Evolutionary conservation across 1,284 basidiomycete genomes (phyloP), one percentile per base, ranked within the genome.

Genomic region (Marasmius oreades): DNA sequence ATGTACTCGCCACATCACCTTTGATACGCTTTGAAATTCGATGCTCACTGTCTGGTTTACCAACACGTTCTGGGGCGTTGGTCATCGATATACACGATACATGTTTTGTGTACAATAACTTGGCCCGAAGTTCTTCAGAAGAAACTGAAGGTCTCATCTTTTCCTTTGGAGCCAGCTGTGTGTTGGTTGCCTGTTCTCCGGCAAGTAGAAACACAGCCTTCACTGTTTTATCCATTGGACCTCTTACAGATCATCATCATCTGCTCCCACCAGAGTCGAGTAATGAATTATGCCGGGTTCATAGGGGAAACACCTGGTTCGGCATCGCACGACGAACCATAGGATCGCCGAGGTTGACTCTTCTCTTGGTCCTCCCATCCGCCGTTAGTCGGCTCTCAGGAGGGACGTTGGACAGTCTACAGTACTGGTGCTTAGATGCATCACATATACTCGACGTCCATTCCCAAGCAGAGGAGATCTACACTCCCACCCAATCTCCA

Each of bases 391-490:
- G 47, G n/a, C 20, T 50, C 12, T 31, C 47, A 26, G 47, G 47
- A 10, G 16, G 20, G n/a, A 50, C 26, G 2, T 33, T 50, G 26
- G 47, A 50, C 31, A 33, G 33, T n/a, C 4, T 50, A 31, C 47
- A 50, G 18, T 50, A 33, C n/a, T 50, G 47, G 47, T 31, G 14
- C n/a, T 28, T 50, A 26, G 47, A 50, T 50, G 47, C 47, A 20
- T 18, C 47, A 1, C 26, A 50, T 33, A 16, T 50, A 12, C 11
- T 50, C 8, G 28, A 50, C 5, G 24, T 31, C 16, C 14, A 31
- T 31, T 31, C 28, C 5, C 5, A 31, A 31, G 47, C 31, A 18
- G 24, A 18, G 26, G 47, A 33, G 11, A 31, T 31, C 26, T 14
- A 18, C 39, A 11, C 36, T 37, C n/a, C 36, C 12, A 12, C 12